Conservation (phyloP, 352 stramenopile species). For the Thraustochytrium striatum region DNA sequence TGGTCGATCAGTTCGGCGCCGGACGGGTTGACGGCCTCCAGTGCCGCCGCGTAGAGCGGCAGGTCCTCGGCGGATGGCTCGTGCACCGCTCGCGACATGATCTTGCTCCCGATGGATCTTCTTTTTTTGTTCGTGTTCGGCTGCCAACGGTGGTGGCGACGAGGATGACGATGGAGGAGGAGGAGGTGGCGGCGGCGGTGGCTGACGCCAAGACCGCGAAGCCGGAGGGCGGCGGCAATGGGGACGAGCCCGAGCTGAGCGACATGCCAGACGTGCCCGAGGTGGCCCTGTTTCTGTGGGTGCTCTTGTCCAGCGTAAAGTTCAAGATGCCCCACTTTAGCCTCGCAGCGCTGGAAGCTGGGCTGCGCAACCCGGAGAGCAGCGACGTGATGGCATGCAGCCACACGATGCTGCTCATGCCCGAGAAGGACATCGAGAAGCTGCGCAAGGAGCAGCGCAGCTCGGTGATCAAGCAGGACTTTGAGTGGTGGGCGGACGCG, state of each 20-base stretch:
- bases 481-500: constrained; percentile 38
- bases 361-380: neutral
- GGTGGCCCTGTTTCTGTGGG: constrained; percentile 13
- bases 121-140: too few species aligned
- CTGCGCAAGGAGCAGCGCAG: neutral
- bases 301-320: constrained; percentile 33
- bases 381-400: constrained; percentile 8
- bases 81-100: too few species aligned
- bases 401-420: constrained; percentile 36
- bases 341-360: constrained; percentile 9
- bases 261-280: constrained; percentile 1
- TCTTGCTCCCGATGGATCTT: too few species aligned
- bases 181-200: too few species aligned
- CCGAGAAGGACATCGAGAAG: neutral
- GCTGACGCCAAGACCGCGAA: too few species aligned
- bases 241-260: neutral
- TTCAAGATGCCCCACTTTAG: constrained; percentile 28
- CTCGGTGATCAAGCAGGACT: neutral
- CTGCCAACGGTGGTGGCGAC: too few species aligned
- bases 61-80: too few species aligned
- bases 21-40: too few species aligned
- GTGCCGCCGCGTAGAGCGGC: too few species aligned
- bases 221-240: neutral
- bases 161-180: too few species aligned
- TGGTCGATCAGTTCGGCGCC: too few species aligned